Evolutionary conservation across 2,329 filamentous ascomycete genomes (phyloP).

Genomic region (Ophiostoma triangulosporum): DNA sequence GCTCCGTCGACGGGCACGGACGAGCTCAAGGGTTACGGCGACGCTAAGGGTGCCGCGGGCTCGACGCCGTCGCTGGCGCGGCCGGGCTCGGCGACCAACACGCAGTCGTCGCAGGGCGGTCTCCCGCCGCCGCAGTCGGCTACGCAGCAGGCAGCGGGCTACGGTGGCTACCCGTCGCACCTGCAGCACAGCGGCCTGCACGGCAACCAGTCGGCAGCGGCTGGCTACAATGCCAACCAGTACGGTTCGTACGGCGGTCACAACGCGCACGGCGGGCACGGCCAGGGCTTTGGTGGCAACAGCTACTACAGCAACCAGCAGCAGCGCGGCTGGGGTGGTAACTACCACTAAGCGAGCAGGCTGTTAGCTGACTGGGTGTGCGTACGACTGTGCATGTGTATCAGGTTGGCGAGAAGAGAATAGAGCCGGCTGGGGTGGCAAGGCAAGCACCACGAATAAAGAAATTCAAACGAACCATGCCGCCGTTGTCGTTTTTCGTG

Average conservation of each 20-base stretch:
- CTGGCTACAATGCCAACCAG: constrained; percentile 38
- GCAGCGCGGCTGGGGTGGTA: constrained; percentile 44
- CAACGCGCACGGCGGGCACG: constrained; percentile 33
- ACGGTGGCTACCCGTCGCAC: constrained; percentile 43
- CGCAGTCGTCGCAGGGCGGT: constrained; percentile 35
- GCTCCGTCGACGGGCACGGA: constrained; percentile 30
- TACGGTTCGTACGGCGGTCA: constrained; percentile 40
- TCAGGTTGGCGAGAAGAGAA: neutral
- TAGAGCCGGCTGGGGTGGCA: neutral
- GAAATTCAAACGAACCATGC: neutral
- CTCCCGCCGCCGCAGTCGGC: constrained; percentile 40
- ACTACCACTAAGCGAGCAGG: constrained; percentile 31
- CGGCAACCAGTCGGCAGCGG: constrained; percentile 30
- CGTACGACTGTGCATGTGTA: neutral
- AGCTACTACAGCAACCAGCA: constrained; percentile 36
- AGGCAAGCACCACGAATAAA: neutral
- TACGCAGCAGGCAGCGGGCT: constrained; percentile 39
- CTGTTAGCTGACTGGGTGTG: neutral
- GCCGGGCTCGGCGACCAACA: constrained; percentile 45
- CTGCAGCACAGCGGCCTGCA: constrained; percentile 40
- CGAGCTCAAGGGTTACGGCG: constrained; percentile 46
- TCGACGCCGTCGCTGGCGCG: constrained; percentile 45
- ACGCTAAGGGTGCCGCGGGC: constrained; percentile 38
- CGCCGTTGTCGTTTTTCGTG: neutral
- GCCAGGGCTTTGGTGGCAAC: constrained; percentile 33